Conservation (phyloP, 2,329 filamentous ascomycete genomes). For the Fusarium begoniae region DNA sequence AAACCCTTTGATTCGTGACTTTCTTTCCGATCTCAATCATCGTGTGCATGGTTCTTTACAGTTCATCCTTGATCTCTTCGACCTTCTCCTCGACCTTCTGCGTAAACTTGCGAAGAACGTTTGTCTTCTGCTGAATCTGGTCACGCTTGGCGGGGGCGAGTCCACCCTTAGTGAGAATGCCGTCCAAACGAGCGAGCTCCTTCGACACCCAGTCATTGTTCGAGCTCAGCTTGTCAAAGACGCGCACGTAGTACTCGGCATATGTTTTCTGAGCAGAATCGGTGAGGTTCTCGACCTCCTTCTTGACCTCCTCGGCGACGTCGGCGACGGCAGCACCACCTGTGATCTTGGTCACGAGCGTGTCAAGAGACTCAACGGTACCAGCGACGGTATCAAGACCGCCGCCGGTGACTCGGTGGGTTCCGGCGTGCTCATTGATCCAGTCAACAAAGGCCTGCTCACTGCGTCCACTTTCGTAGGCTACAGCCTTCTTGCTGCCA, state of each 20-base stretch:
- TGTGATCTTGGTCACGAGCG: conserved; percentile 77
- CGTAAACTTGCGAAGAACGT: conserved; percentile 84
- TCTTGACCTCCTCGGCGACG: conserved; percentile 76
- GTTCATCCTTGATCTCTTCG: conserved; percentile 66
- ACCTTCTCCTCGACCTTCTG: conserved; percentile 64
- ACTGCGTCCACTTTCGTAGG: conserved; percentile 79
- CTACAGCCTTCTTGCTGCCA: conserved; percentile 75
- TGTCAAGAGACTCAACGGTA: conserved; percentile 81
- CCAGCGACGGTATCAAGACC: conserved; percentile 81
- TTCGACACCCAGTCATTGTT: conserved; percentile 84
- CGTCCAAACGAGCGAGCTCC: conserved; percentile 82
- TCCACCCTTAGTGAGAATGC: conserved; percentile 85
- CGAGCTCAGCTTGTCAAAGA: conserved; percentile 83
- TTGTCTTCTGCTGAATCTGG: conserved; percentile 85
- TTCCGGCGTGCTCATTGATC: conserved; percentile 89
- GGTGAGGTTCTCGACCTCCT: conserved; percentile 72
- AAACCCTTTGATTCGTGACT: conserved; percentile 20
- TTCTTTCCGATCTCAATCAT: conserved; percentile 14
- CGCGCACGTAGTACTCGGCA: conserved; percentile 92
- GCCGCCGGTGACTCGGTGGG: conserved; percentile 83
- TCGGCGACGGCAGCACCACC: conserved; percentile 70
- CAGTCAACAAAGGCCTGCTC: conserved; percentile 82
- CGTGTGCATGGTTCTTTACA: conserved; percentile 43
- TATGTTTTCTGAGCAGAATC: conserved; percentile 75
- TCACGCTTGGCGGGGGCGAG: conserved; percentile 87